phyloP scores from a whole-genome alignment of 192 early-diverging fungal species.

The Backusella westeae region DNA sequence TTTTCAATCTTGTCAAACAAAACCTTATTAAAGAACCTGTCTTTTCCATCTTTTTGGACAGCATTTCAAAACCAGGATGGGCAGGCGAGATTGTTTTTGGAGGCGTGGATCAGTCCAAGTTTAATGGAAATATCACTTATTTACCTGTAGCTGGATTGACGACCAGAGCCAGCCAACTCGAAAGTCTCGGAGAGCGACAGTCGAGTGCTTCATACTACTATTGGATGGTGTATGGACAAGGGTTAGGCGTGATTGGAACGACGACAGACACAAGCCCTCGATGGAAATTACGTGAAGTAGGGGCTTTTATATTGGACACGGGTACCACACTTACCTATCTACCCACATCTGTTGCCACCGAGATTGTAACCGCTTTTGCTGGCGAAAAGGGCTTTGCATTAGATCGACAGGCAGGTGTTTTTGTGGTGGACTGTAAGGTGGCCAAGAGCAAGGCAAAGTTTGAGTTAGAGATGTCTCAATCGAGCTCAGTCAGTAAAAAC shows the following conservation, averaged over 20 bases:
- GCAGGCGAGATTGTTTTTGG: constrained; percentile 52
- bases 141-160: constrained; percentile 33
- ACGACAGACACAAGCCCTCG: background rate
- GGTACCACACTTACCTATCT: constrained; percentile 37
- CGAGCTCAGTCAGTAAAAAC: background rate
- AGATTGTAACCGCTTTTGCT: constrained; percentile 22
- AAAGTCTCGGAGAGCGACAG: background rate
- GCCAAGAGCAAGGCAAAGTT: constrained; percentile 15
- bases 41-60: constrained; percentile 31
- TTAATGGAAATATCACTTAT: constrained; percentile 45
- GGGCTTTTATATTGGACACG: constrained; percentile 36
- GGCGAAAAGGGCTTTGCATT: constrained; percentile 7
- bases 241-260: constrained; percentile 13
- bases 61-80: constrained; percentile 13
- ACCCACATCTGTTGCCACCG: constrained; percentile 16
- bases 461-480: constrained; percentile 20
- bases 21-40: constrained; percentile 23
- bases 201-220: constrained; percentile 8
- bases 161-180: background rate
- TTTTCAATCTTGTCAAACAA: constrained; percentile 27
- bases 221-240: constrained; percentile 39
- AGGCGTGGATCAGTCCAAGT: constrained; percentile 46
- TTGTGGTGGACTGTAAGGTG: constrained; percentile 22
- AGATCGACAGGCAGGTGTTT: constrained; percentile 24
- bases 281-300: constrained; percentile 8